These are phyloP conservation scores for Mucor velutinosus DNA, from an alignment of 371 early-diverging fungal genomes.

Conservation along the genomic window DNA sequence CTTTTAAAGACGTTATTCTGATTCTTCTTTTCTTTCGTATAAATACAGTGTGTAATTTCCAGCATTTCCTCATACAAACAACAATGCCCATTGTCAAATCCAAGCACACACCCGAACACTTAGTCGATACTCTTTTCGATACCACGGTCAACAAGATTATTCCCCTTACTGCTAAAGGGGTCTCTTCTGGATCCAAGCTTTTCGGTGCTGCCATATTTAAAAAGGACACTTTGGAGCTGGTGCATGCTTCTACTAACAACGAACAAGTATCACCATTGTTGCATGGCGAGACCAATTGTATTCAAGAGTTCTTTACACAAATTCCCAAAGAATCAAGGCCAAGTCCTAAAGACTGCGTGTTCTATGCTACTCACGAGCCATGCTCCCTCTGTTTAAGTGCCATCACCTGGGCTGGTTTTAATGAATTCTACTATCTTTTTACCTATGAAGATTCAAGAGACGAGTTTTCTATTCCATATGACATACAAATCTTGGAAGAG, in stretches of 20 bases:
- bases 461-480: conserved; percentile 20
- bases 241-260: conserved; percentile 16
- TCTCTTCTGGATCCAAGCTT: neutral
- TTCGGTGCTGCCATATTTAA: conserved; percentile 1
- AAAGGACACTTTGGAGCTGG: conserved; percentile 11
- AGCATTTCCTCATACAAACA: neutral
- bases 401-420: conserved; percentile 19
- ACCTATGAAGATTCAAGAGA: conserved; percentile 18
- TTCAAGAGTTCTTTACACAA: conserved; percentile 17
- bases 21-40: neutral
- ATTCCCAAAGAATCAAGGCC: conserved; percentile 21
- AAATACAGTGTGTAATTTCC: neutral
- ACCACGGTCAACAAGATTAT: neutral
- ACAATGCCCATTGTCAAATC: conserved; percentile 7
- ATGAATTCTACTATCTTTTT: conserved; percentile 17
- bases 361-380: conserved; percentile 20
- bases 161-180: neutral
- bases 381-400: conserved; percentile 19
- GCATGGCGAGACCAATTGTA: conserved; percentile 17
- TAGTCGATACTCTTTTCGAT: conserved; percentile 5
- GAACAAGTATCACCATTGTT: conserved; percentile 12
- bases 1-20: neutral
- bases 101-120: conserved; percentile 10
- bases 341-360: conserved; percentile 16
- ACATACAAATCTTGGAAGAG: conserved; percentile 18